Base-by-base conservation (phyloP, 2,329 filamentous ascomycete species). In the Colletotrichum filicis region DNA sequence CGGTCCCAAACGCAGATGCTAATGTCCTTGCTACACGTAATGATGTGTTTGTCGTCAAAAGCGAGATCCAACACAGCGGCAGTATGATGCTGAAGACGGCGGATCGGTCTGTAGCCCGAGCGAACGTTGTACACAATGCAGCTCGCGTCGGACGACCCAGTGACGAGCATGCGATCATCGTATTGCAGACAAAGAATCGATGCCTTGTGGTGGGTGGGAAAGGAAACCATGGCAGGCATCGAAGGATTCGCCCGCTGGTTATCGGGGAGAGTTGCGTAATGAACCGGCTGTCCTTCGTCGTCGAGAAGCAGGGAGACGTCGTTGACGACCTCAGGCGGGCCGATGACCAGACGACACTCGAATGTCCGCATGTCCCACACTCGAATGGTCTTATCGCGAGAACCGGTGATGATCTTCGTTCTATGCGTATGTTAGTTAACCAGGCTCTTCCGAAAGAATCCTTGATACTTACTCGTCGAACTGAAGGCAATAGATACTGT, bases 401-500 rank as follows among this genome's bases (percentile, higher is more conserved):
- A 98, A 32, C 97, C 97, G 3, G 97, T 98, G 76, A 99, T 95
- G 79, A 98, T 98, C 83, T 98, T 99, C 80, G 93, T 88, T 81
- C 93, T 95, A 78, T 28, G 65, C 24, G n/a, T 16, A 22, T 46
- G 78, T 87, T 81, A 88, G 84, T 75, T 66, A 22, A 19, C 11
- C 4, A 22, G 7, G 55, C 58, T 35, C 32, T 22, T 3, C 2
- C 9, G 37, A 14, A 35, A 6, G 24, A 16, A 28, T 22, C 32
- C 35, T 26, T 26, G 26, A 35, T 4, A 86, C 92, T 78, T 89
- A 95, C 92, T 98, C 96, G 81, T 99, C 97, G 81, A 98, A 99
- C 80, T 99, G 97, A 69, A 97, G 90, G 82, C 97, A 99, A 84
- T 99, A 99, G 70, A 99, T 97, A 76, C 95, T 98, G 82, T 99